Evolutionary conservation across 345 rosid genomes (phyloP).

Genomic region (Eucalyptus tenuipes): DNA sequence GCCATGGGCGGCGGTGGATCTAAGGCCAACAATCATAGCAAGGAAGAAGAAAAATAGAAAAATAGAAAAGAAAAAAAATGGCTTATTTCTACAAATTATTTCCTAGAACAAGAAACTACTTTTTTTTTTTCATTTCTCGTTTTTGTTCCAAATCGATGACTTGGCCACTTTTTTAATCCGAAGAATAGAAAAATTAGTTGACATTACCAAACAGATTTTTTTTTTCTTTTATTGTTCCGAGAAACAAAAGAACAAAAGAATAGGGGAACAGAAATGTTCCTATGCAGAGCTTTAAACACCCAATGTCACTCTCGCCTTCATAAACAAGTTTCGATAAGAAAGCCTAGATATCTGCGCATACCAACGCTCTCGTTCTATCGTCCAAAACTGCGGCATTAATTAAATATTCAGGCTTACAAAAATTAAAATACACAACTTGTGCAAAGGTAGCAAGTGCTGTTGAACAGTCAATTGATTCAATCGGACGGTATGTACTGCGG

Average conservation of each 20-base stretch:
- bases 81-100: too few species aligned
- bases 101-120: fast-evolving
- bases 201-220: fast-evolving
- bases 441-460: background rate
- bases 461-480: background rate
- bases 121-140: fast-evolving
- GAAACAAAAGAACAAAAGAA: too few species aligned
- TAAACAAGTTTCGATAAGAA: background rate
- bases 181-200: too few species aligned
- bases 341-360: background rate
- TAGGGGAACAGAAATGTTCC: too few species aligned
- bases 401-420: background rate
- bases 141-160: too few species aligned
- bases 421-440: background rate
- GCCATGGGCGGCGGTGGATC: fast-evolving
- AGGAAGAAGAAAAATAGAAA: too few species aligned
- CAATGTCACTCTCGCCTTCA: background rate
- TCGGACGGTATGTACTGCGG: background rate
- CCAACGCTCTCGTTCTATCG: background rate
- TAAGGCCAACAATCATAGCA: fast-evolving
- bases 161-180: too few species aligned
- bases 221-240: fast-evolving
- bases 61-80: too few species aligned
- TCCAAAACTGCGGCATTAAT: background rate
- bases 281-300: background rate